phyloP scores from a whole-genome alignment of 2,329 filamentous ascomycete species.

The Fusarium virguliforme region DNA sequence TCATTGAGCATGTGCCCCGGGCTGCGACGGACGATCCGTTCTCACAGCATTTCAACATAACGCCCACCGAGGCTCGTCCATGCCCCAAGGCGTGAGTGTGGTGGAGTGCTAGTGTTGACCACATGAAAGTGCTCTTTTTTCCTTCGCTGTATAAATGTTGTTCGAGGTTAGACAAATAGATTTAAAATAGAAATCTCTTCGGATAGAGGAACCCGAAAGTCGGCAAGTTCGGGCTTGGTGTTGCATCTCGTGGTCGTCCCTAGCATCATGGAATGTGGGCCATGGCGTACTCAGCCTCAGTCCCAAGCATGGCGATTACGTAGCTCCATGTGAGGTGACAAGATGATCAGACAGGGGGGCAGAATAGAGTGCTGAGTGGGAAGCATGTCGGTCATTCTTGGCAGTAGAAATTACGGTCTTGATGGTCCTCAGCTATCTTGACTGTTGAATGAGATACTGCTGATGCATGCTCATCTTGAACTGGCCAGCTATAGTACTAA shows the following conservation, averaged over 20 bases:
- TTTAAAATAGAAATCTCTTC: too few relatives aligned
- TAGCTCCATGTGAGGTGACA: slow-evolving; percentile 2
- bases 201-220: too few relatives aligned
- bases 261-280: slow-evolving; percentile 9
- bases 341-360: not conserved
- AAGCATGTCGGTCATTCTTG: not conserved
- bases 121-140: not conserved
- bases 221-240: slow-evolving; percentile 9
- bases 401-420: too few relatives aligned
- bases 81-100: slow-evolving; percentile 29
- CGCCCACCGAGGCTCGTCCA: slow-evolving; percentile 44
- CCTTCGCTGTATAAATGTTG: too few relatives aligned
- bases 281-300: slow-evolving; percentile 14
- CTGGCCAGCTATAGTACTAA: too few relatives aligned
- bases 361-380: slow-evolving; percentile 12
- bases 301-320: slow-evolving; percentile 6
- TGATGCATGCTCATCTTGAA: not conserved
- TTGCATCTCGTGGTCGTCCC: slow-evolving; percentile 1
- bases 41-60: slow-evolving; percentile 46
- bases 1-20: slow-evolving; percentile 68
- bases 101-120: not conserved
- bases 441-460: not conserved
- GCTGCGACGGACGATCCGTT: slow-evolving; percentile 53
- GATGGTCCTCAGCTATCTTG: too few relatives aligned
- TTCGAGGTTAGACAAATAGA: not conserved